phyloP scores from a whole-genome alignment of 1,139 yeast genomes.

The Geotrichum carabidarum region DNA sequence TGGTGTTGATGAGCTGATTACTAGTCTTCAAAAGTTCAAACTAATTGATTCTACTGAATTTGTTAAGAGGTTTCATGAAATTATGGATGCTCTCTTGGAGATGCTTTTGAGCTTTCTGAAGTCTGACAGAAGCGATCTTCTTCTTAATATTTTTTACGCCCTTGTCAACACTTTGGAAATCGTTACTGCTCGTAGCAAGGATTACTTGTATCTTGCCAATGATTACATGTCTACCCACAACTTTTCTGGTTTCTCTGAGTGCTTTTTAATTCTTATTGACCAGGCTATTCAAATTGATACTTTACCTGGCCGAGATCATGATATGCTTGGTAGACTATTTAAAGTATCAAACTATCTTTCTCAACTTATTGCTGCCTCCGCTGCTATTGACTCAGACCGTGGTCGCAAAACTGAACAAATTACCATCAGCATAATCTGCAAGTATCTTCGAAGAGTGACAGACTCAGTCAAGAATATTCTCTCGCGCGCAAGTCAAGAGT shows the following conservation, averaged over 20 bases:
- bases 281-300: constrained; percentile 23
- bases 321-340: constrained; percentile 25
- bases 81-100: constrained; percentile 42
- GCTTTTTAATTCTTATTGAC: constrained; percentile 25
- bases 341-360: constrained; percentile 30
- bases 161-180: constrained; percentile 31
- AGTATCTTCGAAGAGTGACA: constrained; percentile 25
- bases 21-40: constrained; percentile 32
- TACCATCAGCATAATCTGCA: constrained; percentile 22
- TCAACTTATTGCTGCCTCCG: constrained; percentile 31
- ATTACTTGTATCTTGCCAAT: constrained; percentile 28
- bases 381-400: constrained; percentile 29
- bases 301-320: constrained; percentile 24
- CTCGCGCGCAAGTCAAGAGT: constrained; percentile 23
- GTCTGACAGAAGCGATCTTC: constrained; percentile 28
- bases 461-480: constrained; percentile 27
- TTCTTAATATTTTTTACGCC: constrained; percentile 29
- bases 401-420: constrained; percentile 27
- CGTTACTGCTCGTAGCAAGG: constrained; percentile 28
- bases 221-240: constrained; percentile 29
- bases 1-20: constrained; percentile 28
- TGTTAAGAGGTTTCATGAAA: constrained; percentile 31
- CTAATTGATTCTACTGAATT: constrained; percentile 30
- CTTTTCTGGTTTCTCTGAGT: constrained; percentile 30
- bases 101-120: constrained; percentile 29